These are phyloP conservation scores for Phytophthora pistaciae DNA, from an alignment of 352 stramenopile species.

Conservation along the genomic window DNA sequence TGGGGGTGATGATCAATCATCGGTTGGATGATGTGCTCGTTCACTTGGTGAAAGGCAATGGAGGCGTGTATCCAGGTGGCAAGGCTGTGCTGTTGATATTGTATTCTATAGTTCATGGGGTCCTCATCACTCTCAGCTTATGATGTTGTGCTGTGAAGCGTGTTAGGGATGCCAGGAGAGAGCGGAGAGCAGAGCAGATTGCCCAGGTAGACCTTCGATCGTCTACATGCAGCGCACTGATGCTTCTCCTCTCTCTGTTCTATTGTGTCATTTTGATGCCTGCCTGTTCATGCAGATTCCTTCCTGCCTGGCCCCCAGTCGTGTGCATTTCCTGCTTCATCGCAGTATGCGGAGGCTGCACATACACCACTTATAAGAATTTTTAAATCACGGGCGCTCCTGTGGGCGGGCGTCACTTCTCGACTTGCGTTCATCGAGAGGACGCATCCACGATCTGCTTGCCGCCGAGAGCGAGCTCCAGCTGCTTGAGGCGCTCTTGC, in stretches of 20 bases:
- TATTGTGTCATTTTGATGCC: conserved; percentile 42
- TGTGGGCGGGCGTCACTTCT: conserved; percentile 10
- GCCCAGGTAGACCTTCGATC: conserved; percentile 37
- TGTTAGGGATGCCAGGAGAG: conserved; percentile 27
- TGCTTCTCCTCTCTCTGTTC: conserved; percentile 38
- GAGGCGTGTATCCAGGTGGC: conserved; percentile 22
- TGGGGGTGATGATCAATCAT: conserved; percentile 18
- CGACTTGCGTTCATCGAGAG: conserved; percentile 40
- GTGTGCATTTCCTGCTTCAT: conserved; percentile 34
- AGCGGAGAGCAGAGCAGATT: conserved; percentile 31
- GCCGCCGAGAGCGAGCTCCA: conserved; percentile 59
- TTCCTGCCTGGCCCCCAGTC: conserved; percentile 17
- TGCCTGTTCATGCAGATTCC: conserved; percentile 30
- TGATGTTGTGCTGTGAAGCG: conserved; percentile 35
- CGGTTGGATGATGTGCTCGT: conserved; percentile 11
- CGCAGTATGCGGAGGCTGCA: conserved; percentile 33
- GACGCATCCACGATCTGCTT: conserved; percentile 49
- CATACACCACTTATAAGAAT: conserved; percentile 30
- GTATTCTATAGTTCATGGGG: conserved; percentile 33
- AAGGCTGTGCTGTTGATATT: conserved; percentile 35
- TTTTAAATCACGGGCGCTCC: conserved; percentile 18
- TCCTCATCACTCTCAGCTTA: conserved; percentile 26
- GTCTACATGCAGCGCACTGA: conserved; percentile 35
- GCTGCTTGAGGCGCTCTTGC: conserved; percentile 55
- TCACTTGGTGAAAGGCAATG: neutral